Base-by-base conservation (phyloP, 2,329 filamentous ascomycete genomes). In the Claviceps maximensis region DNA sequence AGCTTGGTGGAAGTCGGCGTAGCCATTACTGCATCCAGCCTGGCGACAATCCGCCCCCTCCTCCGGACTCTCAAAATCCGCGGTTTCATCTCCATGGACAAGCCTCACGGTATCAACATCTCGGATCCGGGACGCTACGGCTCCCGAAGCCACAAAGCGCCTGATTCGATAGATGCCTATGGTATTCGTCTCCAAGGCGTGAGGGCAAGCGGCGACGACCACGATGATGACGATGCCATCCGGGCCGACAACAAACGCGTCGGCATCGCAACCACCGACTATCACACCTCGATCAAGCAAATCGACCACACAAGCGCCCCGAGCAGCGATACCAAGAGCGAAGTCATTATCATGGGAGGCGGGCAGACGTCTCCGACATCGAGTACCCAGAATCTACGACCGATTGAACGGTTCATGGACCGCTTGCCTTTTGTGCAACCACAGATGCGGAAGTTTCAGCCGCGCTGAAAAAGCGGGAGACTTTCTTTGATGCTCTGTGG, bases 1-100 rank as follows among this genome's bases (percentile, higher is more conserved):
- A 79, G 75, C 10, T 64, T 79, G n/a, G 66, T 79, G 51, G 77
- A 80, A 58, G 76, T 76, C 1, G 76, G 75, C 6, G 71, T 79
- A 23, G 76, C 76, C 54, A 80, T 79, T 47, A 62, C 74, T 27
- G 77, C 77, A 13, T 72, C 76, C 2, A 77, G 74, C 55, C 65
- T 79, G 12, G 74, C 74, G 23, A 80, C 77, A 5, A 75, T 79
- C 33, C 73, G 76, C 2, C 77, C 77, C 4, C 68, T 80, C 1
- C 70, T 80, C 38, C 74, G 75, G 38, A 65, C 66, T n/a, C 67
- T 72, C 65, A 69, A 65, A 56, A 62, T 78, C 13, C 68, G 59
- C 23, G 76, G 75, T 7, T 78, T 78, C 59, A 66, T 68, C 4
- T 68, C 71, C 0, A 71, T 68, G 41, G 66, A 67, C 47, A 62